Percentiles rank a stretch among this genome's conserved stretches.
Conservation (phyloP, 176 grass and related monocot genomes). For the Oryza australiensis region DNA sequence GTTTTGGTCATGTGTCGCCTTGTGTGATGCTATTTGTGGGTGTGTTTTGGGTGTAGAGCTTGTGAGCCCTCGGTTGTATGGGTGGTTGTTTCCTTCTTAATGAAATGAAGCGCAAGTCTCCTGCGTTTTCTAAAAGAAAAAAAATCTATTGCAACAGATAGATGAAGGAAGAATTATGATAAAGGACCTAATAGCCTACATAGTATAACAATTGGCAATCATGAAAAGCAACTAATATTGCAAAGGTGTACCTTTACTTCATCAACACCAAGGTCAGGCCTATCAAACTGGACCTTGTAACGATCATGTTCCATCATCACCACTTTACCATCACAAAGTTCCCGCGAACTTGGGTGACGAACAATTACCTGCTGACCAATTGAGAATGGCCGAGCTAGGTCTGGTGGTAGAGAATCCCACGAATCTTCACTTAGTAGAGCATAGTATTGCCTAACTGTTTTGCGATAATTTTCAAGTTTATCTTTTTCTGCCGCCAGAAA, state of each 20-base stretch:
- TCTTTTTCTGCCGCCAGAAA: conserved; percentile 59
- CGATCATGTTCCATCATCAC: conserved; percentile 34
- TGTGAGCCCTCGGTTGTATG: too few species aligned
- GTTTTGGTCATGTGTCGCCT: too few species aligned
- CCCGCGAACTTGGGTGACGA: conserved; percentile 58
- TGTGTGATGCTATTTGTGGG: too few species aligned
- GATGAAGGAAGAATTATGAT: conserved; percentile 6
- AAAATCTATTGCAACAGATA: background rate
- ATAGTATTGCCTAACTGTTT: conserved; percentile 61
- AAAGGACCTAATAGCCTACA: background rate
- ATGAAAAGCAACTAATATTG: conserved; percentile 24
- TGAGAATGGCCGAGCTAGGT: conserved; percentile 62
- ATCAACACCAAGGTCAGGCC: conserved; percentile 47
- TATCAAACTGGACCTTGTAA: conserved; percentile 65
- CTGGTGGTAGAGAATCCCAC: conserved; percentile 53
- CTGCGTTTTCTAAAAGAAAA: too few species aligned
- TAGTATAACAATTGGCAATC: background rate
- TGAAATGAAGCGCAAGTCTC: too few species aligned
- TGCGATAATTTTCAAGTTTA: conserved; percentile 58
- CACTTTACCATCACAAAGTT: conserved; percentile 63
- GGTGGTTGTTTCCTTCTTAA: too few species aligned
- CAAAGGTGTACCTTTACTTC: conserved; percentile 54
- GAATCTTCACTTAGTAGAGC: conserved; percentile 42
- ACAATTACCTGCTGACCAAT: conserved; percentile 62
- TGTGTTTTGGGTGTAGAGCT: too few species aligned